These are phyloP conservation scores for Casuarina equisetifolia DNA, from an alignment of 306 rosid genomes.

Conservation along the genomic window DNA sequence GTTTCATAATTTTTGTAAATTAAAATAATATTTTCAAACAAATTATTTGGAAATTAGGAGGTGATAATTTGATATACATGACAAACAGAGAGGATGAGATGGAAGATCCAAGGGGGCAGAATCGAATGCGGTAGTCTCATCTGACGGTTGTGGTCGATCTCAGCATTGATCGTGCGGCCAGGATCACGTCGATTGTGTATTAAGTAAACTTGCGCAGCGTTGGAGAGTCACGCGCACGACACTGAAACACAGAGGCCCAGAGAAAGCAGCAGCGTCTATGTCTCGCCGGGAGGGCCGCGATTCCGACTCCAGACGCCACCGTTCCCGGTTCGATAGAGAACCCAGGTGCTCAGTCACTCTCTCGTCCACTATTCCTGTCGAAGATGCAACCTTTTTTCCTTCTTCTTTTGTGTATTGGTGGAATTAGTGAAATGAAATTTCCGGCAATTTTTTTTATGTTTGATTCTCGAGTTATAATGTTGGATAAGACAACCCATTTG, in stretches of 20 bases:
- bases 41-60: too few species aligned
- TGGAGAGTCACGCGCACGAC: neutral
- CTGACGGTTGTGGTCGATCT: neutral
- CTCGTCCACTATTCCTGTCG: neutral
- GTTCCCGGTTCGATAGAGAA: constrained; percentile 71
- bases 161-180: neutral
- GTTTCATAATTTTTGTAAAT: neutral
- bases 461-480: neutral
- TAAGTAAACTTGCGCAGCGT: neutral
- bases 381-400: too few species aligned
- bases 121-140: neutral
- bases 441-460: too few species aligned
- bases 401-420: too few species aligned
- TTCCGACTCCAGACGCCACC: constrained; percentile 66
- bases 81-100: neutral
- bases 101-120: neutral
- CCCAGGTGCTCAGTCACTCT: constrained; percentile 54
- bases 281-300: constrained; percentile 71
- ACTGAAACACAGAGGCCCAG: neutral
- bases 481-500: too few species aligned
- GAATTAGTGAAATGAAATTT: too few species aligned
- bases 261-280: constrained; percentile 30
- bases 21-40: too few species aligned
- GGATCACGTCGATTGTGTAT: neutral
- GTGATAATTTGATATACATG: too few species aligned